These are phyloP conservation scores for Naganishia onofrii DNA, from an alignment of 768 basidiomycete genomes.

Conservation along the genomic window DNA sequence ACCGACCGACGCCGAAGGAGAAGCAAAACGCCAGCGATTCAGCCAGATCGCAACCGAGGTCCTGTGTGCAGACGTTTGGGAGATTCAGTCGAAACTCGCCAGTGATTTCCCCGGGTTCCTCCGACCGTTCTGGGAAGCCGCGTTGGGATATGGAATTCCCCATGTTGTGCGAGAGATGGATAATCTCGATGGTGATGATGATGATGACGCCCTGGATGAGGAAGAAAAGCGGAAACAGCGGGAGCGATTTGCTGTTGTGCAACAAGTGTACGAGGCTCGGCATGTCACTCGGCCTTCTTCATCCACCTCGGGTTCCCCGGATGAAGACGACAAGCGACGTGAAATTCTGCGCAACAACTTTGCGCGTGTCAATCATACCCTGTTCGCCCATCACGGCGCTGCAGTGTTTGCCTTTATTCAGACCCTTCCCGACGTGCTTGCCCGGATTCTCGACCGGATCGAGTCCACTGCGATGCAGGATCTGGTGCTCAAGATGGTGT, in stretches of 20 bases:
- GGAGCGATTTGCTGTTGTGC: slow-evolving; percentile 3
- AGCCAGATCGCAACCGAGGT: slow-evolving; percentile 92
- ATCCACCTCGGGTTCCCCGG: slow-evolving; percentile 52
- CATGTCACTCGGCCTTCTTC: slow-evolving; percentile 63
- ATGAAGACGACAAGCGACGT: slow-evolving; percentile 75
- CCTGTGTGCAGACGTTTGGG: slow-evolving; percentile 92
- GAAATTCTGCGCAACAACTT: slow-evolving; percentile 88
- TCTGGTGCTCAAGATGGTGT: slow-evolving; percentile 79
- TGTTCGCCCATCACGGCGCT: slow-evolving; percentile 80
- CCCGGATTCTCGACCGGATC: slow-evolving; percentile 77
- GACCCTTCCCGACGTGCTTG: slow-evolving; percentile 73
- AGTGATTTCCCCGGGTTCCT: slow-evolving; percentile 69
- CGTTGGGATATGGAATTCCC: slow-evolving; percentile 37
- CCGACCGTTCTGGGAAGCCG: slow-evolving; percentile 85
- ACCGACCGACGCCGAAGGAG: slow-evolving; percentile 15
- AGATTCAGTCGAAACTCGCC: slow-evolving; percentile 84
- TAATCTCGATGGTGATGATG: too few relatives aligned
- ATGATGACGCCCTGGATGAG: neutral
- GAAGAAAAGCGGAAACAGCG: neutral
- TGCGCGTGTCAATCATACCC: slow-evolving; percentile 85
- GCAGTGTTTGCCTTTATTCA: slow-evolving; percentile 91
- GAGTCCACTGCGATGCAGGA: slow-evolving; percentile 89
- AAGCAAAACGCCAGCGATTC: slow-evolving; percentile 61
- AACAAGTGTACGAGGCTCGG: slow-evolving; percentile 28
- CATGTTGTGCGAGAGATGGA: slow-evolving; percentile 28